Evolutionary conservation across 1,139 yeast species (phyloP).

Genomic region (Suhomyces kunorum): DNA sequence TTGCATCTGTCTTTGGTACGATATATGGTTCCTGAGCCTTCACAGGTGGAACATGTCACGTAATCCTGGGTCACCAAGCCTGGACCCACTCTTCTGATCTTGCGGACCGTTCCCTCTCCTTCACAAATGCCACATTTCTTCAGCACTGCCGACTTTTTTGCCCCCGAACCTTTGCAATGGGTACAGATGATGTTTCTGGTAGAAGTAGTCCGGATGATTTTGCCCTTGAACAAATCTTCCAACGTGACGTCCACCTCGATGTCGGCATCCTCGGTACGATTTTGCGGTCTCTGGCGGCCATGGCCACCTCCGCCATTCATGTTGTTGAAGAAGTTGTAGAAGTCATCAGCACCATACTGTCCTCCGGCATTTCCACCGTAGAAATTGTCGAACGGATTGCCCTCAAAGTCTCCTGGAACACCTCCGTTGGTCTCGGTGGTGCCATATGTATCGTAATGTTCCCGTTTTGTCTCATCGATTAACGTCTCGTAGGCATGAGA

Average conservation of each 20-base stretch:
- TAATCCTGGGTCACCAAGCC: constrained; percentile 71
- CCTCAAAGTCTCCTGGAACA: constrained; percentile 24
- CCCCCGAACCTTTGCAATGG: constrained; percentile 75
- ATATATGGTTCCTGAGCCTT: constrained; percentile 66
- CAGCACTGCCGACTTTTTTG: constrained; percentile 58
- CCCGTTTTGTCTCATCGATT: constrained; percentile 60
- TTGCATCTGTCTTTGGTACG: constrained; percentile 75
- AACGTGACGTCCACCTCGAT: constrained; percentile 64
- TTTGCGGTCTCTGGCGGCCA: constrained; percentile 14
- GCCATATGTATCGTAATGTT: constrained; percentile 60
- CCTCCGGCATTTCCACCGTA: constrained; percentile 30
- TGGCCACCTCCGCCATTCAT: constrained; percentile 35
- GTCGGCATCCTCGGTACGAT: constrained; percentile 64
- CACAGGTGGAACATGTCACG: constrained; percentile 68
- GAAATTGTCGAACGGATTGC: constrained; percentile 47
- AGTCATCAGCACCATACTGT: constrained; percentile 64
- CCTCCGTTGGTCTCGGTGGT: constrained; percentile 32
- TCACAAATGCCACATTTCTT: constrained; percentile 66
- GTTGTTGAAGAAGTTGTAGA: constrained; percentile 65
- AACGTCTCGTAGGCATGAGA: constrained; percentile 77
- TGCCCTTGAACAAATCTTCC: constrained; percentile 81
- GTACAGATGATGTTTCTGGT: constrained; percentile 73
- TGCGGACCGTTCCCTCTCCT: constrained; percentile 68
- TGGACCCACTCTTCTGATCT: constrained; percentile 68
- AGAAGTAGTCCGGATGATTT: constrained; percentile 71